Percentiles rank a stretch among this genome's conserved stretches.
phyloP scores from a whole-genome alignment of 2,329 filamentous ascomycete species.

The Achaetomium macrosporum region DNA sequence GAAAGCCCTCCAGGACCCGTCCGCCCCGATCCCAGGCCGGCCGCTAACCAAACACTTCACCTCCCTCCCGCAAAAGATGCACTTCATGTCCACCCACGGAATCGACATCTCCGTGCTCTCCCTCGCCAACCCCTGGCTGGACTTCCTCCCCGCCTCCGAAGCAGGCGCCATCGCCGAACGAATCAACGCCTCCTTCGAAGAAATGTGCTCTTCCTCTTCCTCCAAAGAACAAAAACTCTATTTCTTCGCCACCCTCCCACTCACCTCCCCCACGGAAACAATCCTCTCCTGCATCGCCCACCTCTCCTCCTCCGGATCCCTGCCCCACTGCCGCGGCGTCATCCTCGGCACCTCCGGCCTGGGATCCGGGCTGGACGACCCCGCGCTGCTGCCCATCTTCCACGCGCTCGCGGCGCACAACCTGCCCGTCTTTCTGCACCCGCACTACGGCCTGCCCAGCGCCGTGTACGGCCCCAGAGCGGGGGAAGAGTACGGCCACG shows the following conservation, averaged over 20 bases:
- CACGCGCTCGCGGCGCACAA: constrained; percentile 57
- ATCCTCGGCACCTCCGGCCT: constrained; percentile 83
- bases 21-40: constrained; percentile 61
- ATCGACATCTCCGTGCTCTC: constrained; percentile 83
- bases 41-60: constrained; percentile 81
- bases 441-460: constrained; percentile 81
- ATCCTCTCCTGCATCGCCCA: constrained; percentile 43
- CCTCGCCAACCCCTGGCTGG: constrained; percentile 89
- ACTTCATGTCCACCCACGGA: constrained; percentile 79
- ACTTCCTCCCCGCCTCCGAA: constrained; percentile 62
- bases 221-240: constrained; percentile 72
- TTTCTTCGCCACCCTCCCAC: constrained; percentile 76
- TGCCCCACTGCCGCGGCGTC: constrained; percentile 72
- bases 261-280: constrained; percentile 63
- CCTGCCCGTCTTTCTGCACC: constrained; percentile 76
- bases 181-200: constrained; percentile 74
- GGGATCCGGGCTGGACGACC: constrained; percentile 75
- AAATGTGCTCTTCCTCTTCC: constrained; percentile 60
- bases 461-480: constrained; percentile 70
- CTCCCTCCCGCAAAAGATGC: constrained; percentile 70
- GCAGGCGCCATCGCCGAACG: constrained; percentile 57
- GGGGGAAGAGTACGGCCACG: constrained; percentile 69
- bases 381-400: constrained; percentile 65
- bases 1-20: constrained; percentile 42
- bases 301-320: constrained; percentile 37